phyloP scores from a whole-genome alignment of 2,329 filamentous ascomycete species.

The Lomentospora prolificans region DNA sequence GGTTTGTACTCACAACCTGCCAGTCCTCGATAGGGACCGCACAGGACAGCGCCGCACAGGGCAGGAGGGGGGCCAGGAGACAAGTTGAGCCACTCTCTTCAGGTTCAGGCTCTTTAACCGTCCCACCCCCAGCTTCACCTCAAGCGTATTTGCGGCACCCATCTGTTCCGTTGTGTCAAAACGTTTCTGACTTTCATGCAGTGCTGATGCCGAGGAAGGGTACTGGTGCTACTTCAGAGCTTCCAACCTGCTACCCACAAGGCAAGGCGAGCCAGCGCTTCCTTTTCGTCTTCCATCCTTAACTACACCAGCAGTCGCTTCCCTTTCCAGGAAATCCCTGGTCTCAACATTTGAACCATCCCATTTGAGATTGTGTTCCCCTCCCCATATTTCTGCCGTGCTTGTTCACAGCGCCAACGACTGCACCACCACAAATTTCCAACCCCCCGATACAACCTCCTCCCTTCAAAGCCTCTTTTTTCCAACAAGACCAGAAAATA shows the following conservation, averaged over 20 bases:
- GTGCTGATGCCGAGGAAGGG: constrained; percentile 1
- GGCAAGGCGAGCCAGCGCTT: not conserved
- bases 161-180: constrained; percentile 7
- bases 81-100: too few species aligned
- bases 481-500: not conserved
- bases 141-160: constrained; percentile 4
- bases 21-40: not conserved
- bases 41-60: not conserved
- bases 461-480: not conserved
- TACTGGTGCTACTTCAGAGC: not conserved
- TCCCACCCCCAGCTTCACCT: constrained; percentile 4
- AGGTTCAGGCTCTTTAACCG: not conserved
- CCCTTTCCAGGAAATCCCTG: constrained; percentile 7
- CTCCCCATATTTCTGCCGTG: constrained; percentile 2
- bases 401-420: not conserved
- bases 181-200: constrained; percentile 8
- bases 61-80: not conserved
- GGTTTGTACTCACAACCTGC: not conserved
- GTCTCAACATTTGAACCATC: constrained; percentile 6
- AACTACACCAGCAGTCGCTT: not conserved
- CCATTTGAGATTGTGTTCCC: not conserved
- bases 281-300: not conserved
- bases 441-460: constrained; percentile 5
- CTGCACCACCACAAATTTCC: constrained; percentile 7
- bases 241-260: not conserved